Base-by-base conservation (phyloP, 2,329 filamentous ascomycete genomes). In the Lasiodiplodia sp. region DNA sequence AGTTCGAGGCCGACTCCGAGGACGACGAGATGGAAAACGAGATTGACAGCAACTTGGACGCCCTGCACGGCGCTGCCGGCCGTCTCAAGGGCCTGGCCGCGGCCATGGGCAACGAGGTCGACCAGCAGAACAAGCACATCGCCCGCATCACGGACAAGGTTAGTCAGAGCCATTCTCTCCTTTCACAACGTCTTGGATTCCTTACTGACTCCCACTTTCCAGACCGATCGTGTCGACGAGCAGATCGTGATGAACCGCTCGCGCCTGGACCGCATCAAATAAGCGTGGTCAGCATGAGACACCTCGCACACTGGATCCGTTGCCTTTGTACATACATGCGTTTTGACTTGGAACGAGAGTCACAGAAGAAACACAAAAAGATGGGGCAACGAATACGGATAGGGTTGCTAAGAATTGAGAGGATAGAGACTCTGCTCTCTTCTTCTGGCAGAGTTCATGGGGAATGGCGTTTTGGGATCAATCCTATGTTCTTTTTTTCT, bases 181-280 rank as follows among this genome's bases (percentile, higher is more conserved):
- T 28, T 4, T 56, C 4, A 18, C 21, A 12, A n/a, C 21, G 38
- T n/a, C 16, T 28, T 57, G 66, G 34, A 4, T 21, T 31, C 21
- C 16, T n/a, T 66, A 65, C 76, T 79, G 72, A 79, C 68, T 21
- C 60, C 71, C 12, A 21, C n/a, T 16, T 52, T 62, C 40, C 23
- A 68, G 92, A 95, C 90, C 81, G 93, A 97, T 78, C 87, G 85
- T 73, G 92, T 97, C 73, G 92, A 94, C 56, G 69, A 71, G 79
- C 88, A 91, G 76, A 92, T 95, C 74, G 88, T 89, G 69, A 89
- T 93, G 86, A 94, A 94, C 83, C 86, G 91, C 72, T 88, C 90
- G 74, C 87, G 88, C 73, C 78, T 94, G 78, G 88, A 91, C 74
- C 86, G 90, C 62, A 89, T 91, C 72, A 80, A 81, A 70, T 85